These are phyloP conservation scores for Yamadazyma kitorensis DNA, from an alignment of 805 yeast genomes.

Conservation along the genomic window DNA sequence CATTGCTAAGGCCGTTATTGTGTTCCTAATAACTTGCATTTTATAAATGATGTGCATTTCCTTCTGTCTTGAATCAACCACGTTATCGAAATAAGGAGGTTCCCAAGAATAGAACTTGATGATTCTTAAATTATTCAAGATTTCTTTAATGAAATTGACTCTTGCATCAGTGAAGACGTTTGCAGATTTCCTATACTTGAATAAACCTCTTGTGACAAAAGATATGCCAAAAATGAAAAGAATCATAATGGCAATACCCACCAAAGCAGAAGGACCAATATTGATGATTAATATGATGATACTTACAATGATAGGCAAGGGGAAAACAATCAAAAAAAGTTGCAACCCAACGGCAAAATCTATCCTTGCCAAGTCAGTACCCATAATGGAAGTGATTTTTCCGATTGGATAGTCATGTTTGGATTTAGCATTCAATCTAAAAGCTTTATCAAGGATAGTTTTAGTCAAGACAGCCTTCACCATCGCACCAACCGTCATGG, in stretches of 20 bases:
- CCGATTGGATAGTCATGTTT: conserved; percentile 63
- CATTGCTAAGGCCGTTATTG: conserved; percentile 60
- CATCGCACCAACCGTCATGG: conserved; percentile 66
- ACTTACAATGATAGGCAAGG: conserved; percentile 60
- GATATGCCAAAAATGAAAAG: conserved; percentile 52
- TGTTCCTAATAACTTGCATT: conserved; percentile 64
- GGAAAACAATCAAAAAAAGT: conserved; percentile 61
- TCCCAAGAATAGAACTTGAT: conserved; percentile 94
- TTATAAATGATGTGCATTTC: conserved; percentile 62
- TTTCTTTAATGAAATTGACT: conserved; percentile 72
- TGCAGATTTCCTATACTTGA: conserved; percentile 53
- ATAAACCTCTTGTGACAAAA: conserved; percentile 41
- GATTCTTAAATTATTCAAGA: conserved; percentile 70
- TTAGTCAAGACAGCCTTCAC: conserved; percentile 70
- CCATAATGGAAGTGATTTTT: conserved; percentile 69
- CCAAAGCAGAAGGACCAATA: conserved; percentile 68
- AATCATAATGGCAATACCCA: conserved; percentile 62
- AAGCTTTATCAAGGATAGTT: conserved; percentile 65
- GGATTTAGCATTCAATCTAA: conserved; percentile 56
- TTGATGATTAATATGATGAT: conserved; percentile 61
- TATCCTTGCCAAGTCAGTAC: conserved; percentile 77
- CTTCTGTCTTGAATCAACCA: conserved; percentile 52
- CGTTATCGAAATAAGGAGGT: conserved; percentile 59
- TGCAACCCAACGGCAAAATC: conserved; percentile 72
- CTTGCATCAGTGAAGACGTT: conserved; percentile 71